These are phyloP conservation scores for Neoarthrinium moseri DNA, from an alignment of 2,329 filamentous ascomycete species.

Conservation along the genomic window DNA sequence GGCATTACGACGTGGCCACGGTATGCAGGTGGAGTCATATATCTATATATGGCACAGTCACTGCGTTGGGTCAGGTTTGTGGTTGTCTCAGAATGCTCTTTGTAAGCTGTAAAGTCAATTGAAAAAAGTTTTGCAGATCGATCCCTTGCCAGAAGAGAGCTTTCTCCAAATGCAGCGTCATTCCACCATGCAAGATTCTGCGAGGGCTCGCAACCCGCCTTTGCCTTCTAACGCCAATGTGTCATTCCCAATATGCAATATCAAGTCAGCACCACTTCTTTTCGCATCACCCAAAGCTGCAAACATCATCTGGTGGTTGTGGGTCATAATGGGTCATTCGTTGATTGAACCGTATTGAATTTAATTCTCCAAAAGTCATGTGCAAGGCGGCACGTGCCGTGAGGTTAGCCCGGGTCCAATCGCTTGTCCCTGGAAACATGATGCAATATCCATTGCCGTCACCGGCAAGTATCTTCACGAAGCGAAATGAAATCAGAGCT, in stretches of 20 bases:
- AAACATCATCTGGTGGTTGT: too few species aligned
- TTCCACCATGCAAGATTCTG: constrained; percentile 3
- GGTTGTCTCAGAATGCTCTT: constrained; percentile 7
- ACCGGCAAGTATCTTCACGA: constrained; percentile 9
- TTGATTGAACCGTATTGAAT: background rate
- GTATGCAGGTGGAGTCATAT: too few species aligned
- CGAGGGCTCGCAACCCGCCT: constrained; percentile 1
- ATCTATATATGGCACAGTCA: too few species aligned
- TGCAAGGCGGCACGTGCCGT: too few species aligned
- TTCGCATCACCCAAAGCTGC: background rate
- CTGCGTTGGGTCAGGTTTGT: too few species aligned
- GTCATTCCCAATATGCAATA: constrained; percentile 9
- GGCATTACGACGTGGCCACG: too few species aligned
- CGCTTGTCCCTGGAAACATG: background rate
- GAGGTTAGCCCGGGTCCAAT: background rate
- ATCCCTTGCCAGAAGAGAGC: constrained; percentile 14
- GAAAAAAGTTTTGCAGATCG: constrained; percentile 1
- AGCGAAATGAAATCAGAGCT: constrained; percentile 4
- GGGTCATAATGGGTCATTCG: too few species aligned
- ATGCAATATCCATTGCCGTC: constrained; percentile 5
- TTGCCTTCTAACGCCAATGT: constrained; percentile 7
- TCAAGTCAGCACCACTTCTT: background rate
- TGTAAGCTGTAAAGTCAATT: constrained; percentile 4
- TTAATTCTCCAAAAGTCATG: too few species aligned
- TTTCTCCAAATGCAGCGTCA: constrained; percentile 10